Percentiles rank a stretch among this genome's conserved stretches.
Evolutionary conservation across 139 green algal genomes (phyloP).

Genomic region (Zygnema circumcarinatum): DNA sequence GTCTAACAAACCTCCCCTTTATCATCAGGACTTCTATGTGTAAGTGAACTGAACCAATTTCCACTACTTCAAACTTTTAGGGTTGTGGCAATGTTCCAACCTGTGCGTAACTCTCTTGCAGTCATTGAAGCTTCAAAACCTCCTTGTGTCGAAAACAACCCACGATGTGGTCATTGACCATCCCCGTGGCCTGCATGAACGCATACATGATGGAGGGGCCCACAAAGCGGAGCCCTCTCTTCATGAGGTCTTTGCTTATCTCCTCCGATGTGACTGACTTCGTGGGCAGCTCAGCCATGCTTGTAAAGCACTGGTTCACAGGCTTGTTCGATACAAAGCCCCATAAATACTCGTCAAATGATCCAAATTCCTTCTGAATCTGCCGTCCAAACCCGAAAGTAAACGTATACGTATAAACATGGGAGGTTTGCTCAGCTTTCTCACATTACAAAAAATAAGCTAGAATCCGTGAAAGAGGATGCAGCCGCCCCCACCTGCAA

Average conservation of each 20-base stretch:
- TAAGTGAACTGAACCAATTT: too few species aligned
- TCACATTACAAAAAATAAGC: too few species aligned
- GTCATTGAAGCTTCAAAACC: background rate
- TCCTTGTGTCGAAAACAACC: background rate
- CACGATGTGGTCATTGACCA: conserved; percentile 1
- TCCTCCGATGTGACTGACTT: background rate
- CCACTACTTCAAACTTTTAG: too few species aligned
- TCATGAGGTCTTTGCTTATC: conserved; percentile 6
- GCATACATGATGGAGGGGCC: conserved; percentile 13
- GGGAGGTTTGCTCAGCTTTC: too few species aligned
- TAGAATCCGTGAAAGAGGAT: too few species aligned
- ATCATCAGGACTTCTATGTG: too few species aligned
- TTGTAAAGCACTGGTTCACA: background rate
- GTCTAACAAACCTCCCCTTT: too few species aligned
- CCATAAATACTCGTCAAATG: conserved; percentile 22
- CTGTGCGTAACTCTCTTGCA: too few species aligned
- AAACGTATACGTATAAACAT: too few species aligned
- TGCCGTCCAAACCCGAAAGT: too few species aligned
- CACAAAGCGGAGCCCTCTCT: background rate
- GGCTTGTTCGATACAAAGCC: background rate
- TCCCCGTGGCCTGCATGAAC: conserved; percentile 19
- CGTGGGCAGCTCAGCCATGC: background rate
- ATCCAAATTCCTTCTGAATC: conserved; percentile 4
- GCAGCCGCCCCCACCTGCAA: background rate
- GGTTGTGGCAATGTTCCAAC: too few species aligned